Conservation (phyloP, 2,329 filamentous ascomycete species). For the Cyclaneusma minus region DNA sequence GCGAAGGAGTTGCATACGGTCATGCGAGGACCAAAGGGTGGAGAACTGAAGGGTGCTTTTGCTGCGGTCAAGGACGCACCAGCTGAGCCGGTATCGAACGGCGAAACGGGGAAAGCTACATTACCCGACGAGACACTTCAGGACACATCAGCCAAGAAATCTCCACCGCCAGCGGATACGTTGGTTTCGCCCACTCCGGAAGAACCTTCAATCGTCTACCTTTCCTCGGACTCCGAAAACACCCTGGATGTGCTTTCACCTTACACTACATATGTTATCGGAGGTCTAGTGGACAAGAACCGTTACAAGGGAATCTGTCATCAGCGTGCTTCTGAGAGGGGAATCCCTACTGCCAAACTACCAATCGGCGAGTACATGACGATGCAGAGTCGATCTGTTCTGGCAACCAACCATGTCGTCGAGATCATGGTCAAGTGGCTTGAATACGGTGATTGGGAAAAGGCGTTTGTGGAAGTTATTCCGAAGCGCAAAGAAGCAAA, state of each 20-base stretch:
- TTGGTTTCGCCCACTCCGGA: slow-evolving; percentile 5
- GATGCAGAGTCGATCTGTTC: slow-evolving; percentile 72
- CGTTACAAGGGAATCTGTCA: slow-evolving; percentile 91
- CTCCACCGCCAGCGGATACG: background rate
- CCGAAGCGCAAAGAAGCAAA: slow-evolving; percentile 78
- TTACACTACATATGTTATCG: slow-evolving; percentile 82
- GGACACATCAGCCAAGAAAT: background rate
- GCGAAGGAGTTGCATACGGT: slow-evolving; percentile 47
- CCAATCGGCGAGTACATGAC: slow-evolving; percentile 93
- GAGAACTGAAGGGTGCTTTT: slow-evolving; percentile 36
- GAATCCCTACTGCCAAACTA: slow-evolving; percentile 75
- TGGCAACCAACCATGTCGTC: slow-evolving; percentile 89
- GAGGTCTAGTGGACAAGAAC: slow-evolving; percentile 91
- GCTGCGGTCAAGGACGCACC: background rate
- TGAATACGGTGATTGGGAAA: slow-evolving; percentile 78
- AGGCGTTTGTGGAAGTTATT: slow-evolving; percentile 77
- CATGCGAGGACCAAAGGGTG: slow-evolving; percentile 45
- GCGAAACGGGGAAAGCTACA: background rate
- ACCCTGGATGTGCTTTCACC: slow-evolving; percentile 72
- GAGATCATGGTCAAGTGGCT: slow-evolving; percentile 95
- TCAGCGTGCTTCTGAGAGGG: slow-evolving; percentile 56
- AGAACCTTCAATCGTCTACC: slow-evolving; percentile 59
- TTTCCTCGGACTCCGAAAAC: slow-evolving; percentile 81
- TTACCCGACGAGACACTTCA: slow-evolving; percentile 1
- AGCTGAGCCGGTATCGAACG: background rate